A percentile compares a stretch with the other conserved stretches of the same genome.
Conservation (phyloP, 2,329 filamentous ascomycete genomes). For the Phialocephala subalpina region DNA sequence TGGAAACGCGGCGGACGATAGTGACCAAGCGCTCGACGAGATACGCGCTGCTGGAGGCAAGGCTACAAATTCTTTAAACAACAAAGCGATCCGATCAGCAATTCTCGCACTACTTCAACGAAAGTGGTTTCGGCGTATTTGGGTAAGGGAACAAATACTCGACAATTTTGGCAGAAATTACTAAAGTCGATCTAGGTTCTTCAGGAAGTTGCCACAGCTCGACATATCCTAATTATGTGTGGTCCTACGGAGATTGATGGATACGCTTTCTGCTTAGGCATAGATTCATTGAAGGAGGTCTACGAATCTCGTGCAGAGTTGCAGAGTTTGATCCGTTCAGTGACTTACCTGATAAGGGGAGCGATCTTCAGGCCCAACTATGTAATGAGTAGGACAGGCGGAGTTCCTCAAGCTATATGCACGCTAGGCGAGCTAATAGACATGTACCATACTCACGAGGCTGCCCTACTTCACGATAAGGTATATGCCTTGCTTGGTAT, state of each 20-base stretch:
- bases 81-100: slow-evolving; percentile 8
- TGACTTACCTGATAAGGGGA: too few relatives aligned
- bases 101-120: slow-evolving; percentile 19
- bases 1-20: slow-evolving; percentile 9
- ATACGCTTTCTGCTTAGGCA: slow-evolving; percentile 14
- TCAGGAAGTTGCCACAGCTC: slow-evolving; percentile 27
- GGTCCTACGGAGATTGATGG: slow-evolving; percentile 23
- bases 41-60: slow-evolving; percentile 1
- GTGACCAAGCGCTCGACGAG: background rate
- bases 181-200: slow-evolving; percentile 18
- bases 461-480: slow-evolving; percentile 24
- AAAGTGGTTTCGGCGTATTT: slow-evolving; percentile 27
- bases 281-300: slow-evolving; percentile 11
- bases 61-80: background rate
- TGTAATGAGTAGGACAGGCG: background rate
- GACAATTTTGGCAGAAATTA: background rate
- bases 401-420: slow-evolving; percentile 19
- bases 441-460: slow-evolving; percentile 29
- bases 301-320: slow-evolving; percentile 13
- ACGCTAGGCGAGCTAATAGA: slow-evolving; percentile 27
- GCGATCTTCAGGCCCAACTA: slow-evolving; percentile 20
- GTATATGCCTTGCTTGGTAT: slow-evolving; percentile 33
- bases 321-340: slow-evolving; percentile 18
- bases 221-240: slow-evolving; percentile 22
- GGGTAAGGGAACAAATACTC: slow-evolving; percentile 22